Evolutionary conservation across 2,329 filamentous ascomycete genomes (phyloP), one percentile per base, ranked within the genome.

Genomic region (Aureobasidium mangrovei): DNA sequence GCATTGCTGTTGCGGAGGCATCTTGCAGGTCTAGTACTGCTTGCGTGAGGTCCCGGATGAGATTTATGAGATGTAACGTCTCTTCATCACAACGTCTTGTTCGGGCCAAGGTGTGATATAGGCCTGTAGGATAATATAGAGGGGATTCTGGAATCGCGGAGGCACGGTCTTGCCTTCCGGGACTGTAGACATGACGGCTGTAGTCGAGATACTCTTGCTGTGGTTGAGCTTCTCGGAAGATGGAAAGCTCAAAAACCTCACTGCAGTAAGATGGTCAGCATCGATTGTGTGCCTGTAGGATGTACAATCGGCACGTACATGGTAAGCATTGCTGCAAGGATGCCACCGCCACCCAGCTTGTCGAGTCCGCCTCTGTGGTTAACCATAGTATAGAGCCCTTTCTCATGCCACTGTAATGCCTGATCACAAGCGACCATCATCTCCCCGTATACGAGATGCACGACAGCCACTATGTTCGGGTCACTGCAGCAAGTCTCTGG

Each of bases 401-500:
- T 44, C 38, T 62, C 60, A 49, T 68, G 66, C 10, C 61, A 56
- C 5, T 52, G 47, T 55, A 66, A 58, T 36, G 58, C 57, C 2
- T 33, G 43, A 18, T 60, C 57, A 40, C 64, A 59, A 35, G 63
- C 62, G 3, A 63, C 60, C 53, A 65, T 65, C 44, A 67, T 63
- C 54, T 67, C 65, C 8, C 61, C 61, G 40, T 61, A 62, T 1
- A 69, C 49, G 0, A 67, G 46, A 7, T 69, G 64, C 18, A 68
- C 43, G 3, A 69, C 64, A 18, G 66, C 59, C 7, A 67, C 60
- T 12, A 68, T 60, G 7, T 64, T 67, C 6, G 58, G 58, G 43
- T 68, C 66, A 24, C 57, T 58, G n/a, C 55, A 60, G 27, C 58
- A 59, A 38, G 60, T 57, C 12, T 57, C 35, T 3, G 60, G 59